Evolutionary conservation across 495 filamentous ascomycete genomes (phyloP), one percentile per base, ranked within the genome.

Genomic region (Annulohypoxylon stygium): DNA sequence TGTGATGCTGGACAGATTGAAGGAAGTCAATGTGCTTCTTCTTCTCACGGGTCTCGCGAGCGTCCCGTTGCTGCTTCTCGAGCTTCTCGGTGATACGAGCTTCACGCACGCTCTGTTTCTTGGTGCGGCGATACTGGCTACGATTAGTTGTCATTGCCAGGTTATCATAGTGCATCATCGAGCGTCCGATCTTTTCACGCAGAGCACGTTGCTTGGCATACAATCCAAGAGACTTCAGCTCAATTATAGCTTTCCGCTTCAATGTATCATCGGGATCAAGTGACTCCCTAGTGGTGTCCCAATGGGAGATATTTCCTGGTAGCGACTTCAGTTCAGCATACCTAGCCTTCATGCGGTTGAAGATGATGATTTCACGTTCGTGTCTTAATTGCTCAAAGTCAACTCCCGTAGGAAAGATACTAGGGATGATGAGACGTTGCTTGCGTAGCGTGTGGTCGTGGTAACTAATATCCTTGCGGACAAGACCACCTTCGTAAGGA

Each of bases 21-120:
- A 99, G 84, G 80, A 95, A 96, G 71, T 98, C 95, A 60, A 86
- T 87, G 76, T 98, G 97, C 85, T 96, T 98, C 88, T 96, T 93
- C 88, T 95, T 95, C 83, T 99, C 97, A 47, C 94, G 90, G 36
- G 89, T 91, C 82, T 98, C 96, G 47, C 96, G 91, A 64, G 94
- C 94, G 80, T 98, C 95, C 57, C 96, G 92, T 78, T 98, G 97
- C 79, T 98, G 94, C 83, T 98, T 98, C 87, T 99, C 96, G 2
- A 99, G 87, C 78, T 97, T 98, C 86, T 99, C 96, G 2, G 96
- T 99, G 73, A 98, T 94, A 37, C 96, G 91, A 37, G 96, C 97
- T 80, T 99, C 96, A n/a, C 95, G 90, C 58, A 98, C 84, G 25
- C 92, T 94, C 76, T 97, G 95, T 81, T 97, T 97, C 90, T 98